A percentile compares a stretch with the other conserved stretches of the same genome.
These are phyloP conservation scores for Tetrapisispora taiwanensis DNA, from an alignment of 805 yeast genomes.

Conservation along the genomic window DNA sequence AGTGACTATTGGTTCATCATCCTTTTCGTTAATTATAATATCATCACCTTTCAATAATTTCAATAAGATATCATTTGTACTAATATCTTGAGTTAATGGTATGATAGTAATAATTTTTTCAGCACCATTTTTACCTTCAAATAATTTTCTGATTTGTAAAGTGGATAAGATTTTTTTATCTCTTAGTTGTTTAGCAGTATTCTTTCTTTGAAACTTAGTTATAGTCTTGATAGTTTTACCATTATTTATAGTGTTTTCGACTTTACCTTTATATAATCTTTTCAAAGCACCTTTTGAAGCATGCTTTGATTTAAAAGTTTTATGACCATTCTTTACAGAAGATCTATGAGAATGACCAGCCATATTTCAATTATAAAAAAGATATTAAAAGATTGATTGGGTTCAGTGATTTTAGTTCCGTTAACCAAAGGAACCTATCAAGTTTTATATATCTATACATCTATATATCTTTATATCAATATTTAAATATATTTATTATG, in stretches of 20 bases:
- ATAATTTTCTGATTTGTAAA: slow-evolving; percentile 52
- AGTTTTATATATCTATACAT: too few species aligned
- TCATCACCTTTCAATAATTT: slow-evolving; percentile 35
- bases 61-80: slow-evolving; percentile 44
- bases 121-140: slow-evolving; percentile 71
- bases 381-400: too few species aligned
- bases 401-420: too few species aligned
- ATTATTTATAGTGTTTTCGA: slow-evolving; percentile 51
- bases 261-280: slow-evolving; percentile 73
- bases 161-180: slow-evolving; percentile 56
- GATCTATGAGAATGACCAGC: slow-evolving; percentile 80
- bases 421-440: too few species aligned
- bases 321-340: slow-evolving; percentile 73
- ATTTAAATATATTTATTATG: too few species aligned
- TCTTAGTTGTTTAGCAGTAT: slow-evolving; percentile 67
- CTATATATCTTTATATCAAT: too few species aligned
- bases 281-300: slow-evolving; percentile 81
- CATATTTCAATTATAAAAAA: slow-evolving; percentile 27
- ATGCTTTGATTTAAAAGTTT: slow-evolving; percentile 86
- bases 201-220: slow-evolving; percentile 61
- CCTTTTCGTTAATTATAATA: slow-evolving; percentile 23
- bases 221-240: slow-evolving; percentile 25
- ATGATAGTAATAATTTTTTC: slow-evolving; percentile 76
- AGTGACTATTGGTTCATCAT: slow-evolving; percentile 38
- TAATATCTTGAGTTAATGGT: slow-evolving; percentile 66